These are phyloP conservation scores for Penicillium crustosum DNA, from an alignment of 2,329 filamentous ascomycete species.

Conservation along the genomic window DNA sequence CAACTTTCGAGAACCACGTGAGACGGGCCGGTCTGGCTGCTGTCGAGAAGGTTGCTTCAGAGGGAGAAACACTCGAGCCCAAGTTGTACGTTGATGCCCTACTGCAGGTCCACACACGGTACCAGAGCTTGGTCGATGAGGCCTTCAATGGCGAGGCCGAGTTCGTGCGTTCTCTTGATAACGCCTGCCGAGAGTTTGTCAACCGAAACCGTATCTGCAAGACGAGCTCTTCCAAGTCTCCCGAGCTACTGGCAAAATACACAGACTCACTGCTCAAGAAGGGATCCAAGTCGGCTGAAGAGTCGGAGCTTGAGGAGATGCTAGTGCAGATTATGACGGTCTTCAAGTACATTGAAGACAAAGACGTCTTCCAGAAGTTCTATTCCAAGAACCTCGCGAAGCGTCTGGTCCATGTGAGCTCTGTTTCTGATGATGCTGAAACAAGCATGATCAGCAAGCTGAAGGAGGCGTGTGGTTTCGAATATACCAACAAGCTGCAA, in stretches of 20 bases:
- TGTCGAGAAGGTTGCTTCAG: constrained; percentile 84
- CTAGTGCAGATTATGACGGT: constrained; percentile 96
- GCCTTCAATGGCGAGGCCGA: constrained; percentile 95
- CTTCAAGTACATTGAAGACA: constrained; percentile 99
- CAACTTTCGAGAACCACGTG: constrained; percentile 88
- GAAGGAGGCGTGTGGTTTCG: constrained; percentile 97
- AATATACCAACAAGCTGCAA: constrained; percentile 99
- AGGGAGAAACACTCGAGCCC: constrained; percentile 87
- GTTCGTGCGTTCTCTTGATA: constrained; percentile 93
- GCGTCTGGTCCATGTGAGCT: constrained; percentile 90
- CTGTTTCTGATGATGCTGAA: constrained; percentile 94
- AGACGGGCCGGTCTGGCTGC: constrained; percentile 83
- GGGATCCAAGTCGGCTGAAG: constrained; percentile 83
- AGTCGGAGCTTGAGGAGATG: constrained; percentile 86
- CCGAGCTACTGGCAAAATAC: constrained; percentile 92
- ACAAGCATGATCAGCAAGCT: constrained; percentile 99
- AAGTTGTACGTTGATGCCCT: constrained; percentile 96
- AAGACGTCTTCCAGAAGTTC: constrained; percentile 99
- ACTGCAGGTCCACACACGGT: constrained; percentile 90
- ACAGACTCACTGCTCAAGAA: constrained; percentile 90
- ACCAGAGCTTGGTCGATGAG: constrained; percentile 84
- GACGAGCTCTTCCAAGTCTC: constrained; percentile 87
- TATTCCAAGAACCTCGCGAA: constrained; percentile 96
- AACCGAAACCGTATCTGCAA: constrained; percentile 97
- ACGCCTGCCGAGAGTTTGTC: constrained; percentile 96